Conservation (phyloP, 2,329 filamentous ascomycete genomes). For the Epichloe elymi region DNA sequence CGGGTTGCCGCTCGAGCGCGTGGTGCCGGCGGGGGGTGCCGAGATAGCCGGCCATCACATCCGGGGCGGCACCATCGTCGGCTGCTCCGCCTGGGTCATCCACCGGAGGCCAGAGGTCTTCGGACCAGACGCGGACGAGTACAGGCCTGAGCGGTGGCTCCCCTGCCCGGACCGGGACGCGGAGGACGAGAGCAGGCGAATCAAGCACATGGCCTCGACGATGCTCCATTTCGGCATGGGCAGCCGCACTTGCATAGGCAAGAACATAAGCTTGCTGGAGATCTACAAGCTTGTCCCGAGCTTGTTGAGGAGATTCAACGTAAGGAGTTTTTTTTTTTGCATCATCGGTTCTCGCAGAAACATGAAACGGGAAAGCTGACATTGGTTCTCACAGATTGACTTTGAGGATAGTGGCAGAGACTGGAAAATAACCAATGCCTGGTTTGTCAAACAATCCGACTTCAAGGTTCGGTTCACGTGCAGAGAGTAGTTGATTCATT, state of each 20-base stretch:
- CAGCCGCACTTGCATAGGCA: conserved; percentile 28
- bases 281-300: conserved; percentile 28
- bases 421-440: neutral
- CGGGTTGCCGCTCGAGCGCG: conserved; percentile 33
- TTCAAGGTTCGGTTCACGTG: neutral
- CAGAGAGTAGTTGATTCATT: neutral
- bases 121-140: conserved; percentile 18
- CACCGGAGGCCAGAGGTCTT: conserved; percentile 19
- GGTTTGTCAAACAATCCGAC: neutral
- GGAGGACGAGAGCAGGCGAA: neutral
- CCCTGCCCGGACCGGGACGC: conserved; percentile 3
- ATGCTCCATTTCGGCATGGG: conserved; percentile 24
- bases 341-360: too few species aligned
- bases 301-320: neutral
- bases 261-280: conserved; percentile 29
- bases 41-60: conserved; percentile 22
- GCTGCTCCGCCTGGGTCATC: conserved; percentile 22
- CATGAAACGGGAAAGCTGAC: neutral
- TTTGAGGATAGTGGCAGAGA: neutral
- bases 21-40: conserved; percentile 30
- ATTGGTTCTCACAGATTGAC: neutral
- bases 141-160: conserved; percentile 30
- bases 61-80: conserved; percentile 20
- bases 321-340: neutral
- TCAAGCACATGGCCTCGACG: neutral